These are phyloP conservation scores for Fusarium chuoi DNA, from an alignment of 2,329 filamentous ascomycete species.

Conservation along the genomic window DNA sequence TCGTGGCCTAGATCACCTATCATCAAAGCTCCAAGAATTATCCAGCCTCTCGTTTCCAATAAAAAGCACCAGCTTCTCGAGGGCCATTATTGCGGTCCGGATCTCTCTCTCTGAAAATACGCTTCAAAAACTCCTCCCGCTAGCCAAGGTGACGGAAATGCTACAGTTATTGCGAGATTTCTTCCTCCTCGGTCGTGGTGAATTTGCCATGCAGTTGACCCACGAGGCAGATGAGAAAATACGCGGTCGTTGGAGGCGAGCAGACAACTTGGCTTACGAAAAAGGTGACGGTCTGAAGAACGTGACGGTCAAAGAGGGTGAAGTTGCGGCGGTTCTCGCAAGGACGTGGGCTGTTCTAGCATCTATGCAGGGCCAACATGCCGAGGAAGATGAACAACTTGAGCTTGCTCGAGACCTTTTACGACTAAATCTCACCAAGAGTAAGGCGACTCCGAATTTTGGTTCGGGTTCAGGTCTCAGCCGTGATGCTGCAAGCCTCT, in stretches of 20 bases:
- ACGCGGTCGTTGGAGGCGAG: constrained; percentile 75
- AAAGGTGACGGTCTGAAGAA: constrained; percentile 60
- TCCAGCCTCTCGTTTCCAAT: constrained; percentile 78
- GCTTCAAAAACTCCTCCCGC: constrained; percentile 82
- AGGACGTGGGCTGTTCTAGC: constrained; percentile 84
- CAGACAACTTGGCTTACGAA: constrained; percentile 67
- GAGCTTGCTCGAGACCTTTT: constrained; percentile 85
- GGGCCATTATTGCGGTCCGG: constrained; percentile 79
- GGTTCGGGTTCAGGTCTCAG: constrained; percentile 51
- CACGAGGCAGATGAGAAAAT: constrained; percentile 85
- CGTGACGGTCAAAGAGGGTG: constrained; percentile 83
- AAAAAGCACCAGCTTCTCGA: constrained; percentile 74
- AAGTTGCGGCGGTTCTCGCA: constrained; percentile 79
- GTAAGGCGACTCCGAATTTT: constrained; percentile 52
- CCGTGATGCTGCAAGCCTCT: constrained; percentile 46
- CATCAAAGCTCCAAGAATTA: constrained; percentile 75
- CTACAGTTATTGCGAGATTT: constrained; percentile 85
- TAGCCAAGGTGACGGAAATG: constrained; percentile 79
- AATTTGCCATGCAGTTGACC: constrained; percentile 89
- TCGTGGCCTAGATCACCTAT: constrained; percentile 68
- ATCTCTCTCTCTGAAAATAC: constrained; percentile 85
- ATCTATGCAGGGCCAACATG: constrained; percentile 74
- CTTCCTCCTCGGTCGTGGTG: constrained; percentile 86
- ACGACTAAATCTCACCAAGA: constrained; percentile 70
- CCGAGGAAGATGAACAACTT: constrained; percentile 83